Percentiles rank a stretch among this genome's conserved stretches.
Conservation (phyloP, 2,329 filamentous ascomycete genomes). For the Epichloe hybrida region DNA sequence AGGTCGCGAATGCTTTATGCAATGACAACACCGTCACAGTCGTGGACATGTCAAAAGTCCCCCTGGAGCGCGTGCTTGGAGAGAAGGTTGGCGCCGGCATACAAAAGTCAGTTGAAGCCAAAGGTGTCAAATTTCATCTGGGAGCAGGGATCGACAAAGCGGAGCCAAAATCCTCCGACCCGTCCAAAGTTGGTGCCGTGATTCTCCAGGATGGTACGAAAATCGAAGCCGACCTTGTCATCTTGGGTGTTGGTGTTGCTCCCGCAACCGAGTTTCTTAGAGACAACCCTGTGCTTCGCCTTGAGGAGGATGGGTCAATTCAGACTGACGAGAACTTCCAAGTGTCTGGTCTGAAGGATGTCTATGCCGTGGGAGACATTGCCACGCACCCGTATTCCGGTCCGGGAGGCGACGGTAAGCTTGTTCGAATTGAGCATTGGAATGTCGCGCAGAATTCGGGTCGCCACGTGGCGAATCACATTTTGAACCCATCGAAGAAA, state of each 20-base stretch:
- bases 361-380: conserved; percentile 91
- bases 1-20: conserved; percentile 72
- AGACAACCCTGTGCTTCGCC: conserved; percentile 52
- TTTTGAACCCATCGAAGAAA: conserved; percentile 47
- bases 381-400: conserved; percentile 90
- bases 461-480: conserved; percentile 63
- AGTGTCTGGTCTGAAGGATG: conserved; percentile 62
- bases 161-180: conserved; percentile 51
- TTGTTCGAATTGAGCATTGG: conserved; percentile 91
- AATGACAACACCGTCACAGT: conserved; percentile 76
- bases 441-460: conserved; percentile 93
- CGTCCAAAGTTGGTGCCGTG: conserved; percentile 65
- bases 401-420: conserved; percentile 62
- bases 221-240: conserved; percentile 76
- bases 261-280: conserved; percentile 76
- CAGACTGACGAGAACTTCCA: conserved; percentile 68
- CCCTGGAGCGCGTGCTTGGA: conserved; percentile 78
- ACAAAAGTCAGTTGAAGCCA: conserved; percentile 65
- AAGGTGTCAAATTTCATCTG: conserved; percentile 81
- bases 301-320: conserved; percentile 78
- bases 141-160: conserved; percentile 72
- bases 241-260: conserved; percentile 78
- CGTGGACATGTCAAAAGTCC: conserved; percentile 75
- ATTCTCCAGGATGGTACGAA: conserved; percentile 74
- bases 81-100: conserved; percentile 68